Evolutionary conservation across 768 basidiomycete species (phyloP).

Genomic region (Leccinum imitatum): DNA sequence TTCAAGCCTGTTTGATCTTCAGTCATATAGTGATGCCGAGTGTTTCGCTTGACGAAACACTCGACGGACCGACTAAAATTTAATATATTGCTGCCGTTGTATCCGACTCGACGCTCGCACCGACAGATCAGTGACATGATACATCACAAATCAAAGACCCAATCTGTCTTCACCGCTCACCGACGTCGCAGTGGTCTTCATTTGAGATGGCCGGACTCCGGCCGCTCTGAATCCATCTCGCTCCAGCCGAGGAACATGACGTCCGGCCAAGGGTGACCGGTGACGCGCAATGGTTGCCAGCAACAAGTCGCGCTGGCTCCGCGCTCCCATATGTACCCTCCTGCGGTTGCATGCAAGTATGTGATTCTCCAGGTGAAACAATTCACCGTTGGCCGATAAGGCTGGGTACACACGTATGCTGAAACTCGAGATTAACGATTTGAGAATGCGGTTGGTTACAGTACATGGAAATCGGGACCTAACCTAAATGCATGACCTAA

Average conservation of each 20-base stretch:
- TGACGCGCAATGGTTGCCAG: background rate
- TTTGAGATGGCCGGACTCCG: background rate
- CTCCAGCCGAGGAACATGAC: background rate
- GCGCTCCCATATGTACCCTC: background rate
- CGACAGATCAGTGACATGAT: background rate
- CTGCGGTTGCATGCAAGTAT: background rate
- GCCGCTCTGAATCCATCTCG: background rate
- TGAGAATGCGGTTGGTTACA: background rate
- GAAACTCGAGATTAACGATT: background rate
- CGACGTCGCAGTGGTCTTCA: background rate
- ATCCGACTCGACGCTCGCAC: background rate
- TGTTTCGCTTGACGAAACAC: background rate
- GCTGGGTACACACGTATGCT: background rate
- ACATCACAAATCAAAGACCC: background rate
- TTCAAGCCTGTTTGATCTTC: background rate
- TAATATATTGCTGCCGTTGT: background rate
- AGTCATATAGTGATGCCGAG: background rate
- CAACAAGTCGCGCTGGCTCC: background rate
- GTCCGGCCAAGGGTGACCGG: too few species aligned
- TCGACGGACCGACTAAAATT: background rate
- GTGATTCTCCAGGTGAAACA: background rate
- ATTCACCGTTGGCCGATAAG: too few species aligned
- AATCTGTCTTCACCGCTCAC: background rate
- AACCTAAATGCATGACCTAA: constrained; percentile 1
- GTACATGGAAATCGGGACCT: background rate